Base-by-base conservation (phyloP, 495 filamentous ascomycete genomes). In the Collariella sp. region DNA sequence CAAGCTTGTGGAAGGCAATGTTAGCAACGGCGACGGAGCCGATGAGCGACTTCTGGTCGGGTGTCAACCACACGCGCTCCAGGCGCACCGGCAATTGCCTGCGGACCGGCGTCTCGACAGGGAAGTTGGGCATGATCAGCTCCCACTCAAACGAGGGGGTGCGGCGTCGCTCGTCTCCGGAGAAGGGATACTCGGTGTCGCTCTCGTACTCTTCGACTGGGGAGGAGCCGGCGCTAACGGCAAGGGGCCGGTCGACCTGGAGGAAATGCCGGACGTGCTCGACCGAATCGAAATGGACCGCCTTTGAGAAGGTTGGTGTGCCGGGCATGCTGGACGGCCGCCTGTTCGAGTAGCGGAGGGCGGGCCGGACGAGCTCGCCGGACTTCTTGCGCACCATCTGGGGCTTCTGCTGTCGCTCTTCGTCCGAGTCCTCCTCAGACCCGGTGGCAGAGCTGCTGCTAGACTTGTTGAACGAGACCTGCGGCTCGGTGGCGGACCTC, bases 361-460 rank as follows among this genome's bases (percentile, higher is more conserved):
- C 95, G 5, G 93, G 95, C 58, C 91, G 84, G 47, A 98, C 93
- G 46, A 97, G 79, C 69, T 98, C 93, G 22, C 93, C 93, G 36
- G 93, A 97, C 77, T 98, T 98, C 77, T 98, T 98, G 52, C 93
- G 83, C 48, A 98, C 83, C 83, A 97, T 89, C 19, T 82, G 82
- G 19, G 89, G 89, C 70, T 88, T 91, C 38, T 69, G 70, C 57
- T 57, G 74, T 50, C 84, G 80, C 23, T 83, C 84, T 41, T 85
- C 84, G 38, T 78, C 75, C 0, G 74, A 71, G 0, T 82, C 83
- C 34, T 85, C 80, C 20, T 85, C 83, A 0, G 85, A 87, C 38
- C 69, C 75, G 9, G 74, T 79, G 41, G 79, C 50, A 3, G 79
- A 72, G 31, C 76, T 79, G 52, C 83, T 79, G 22, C 76, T 64